These are phyloP conservation scores for Chlorophyllum brunneum DNA, from an alignment of 768 basidiomycete species.

Conservation along the genomic window DNA sequence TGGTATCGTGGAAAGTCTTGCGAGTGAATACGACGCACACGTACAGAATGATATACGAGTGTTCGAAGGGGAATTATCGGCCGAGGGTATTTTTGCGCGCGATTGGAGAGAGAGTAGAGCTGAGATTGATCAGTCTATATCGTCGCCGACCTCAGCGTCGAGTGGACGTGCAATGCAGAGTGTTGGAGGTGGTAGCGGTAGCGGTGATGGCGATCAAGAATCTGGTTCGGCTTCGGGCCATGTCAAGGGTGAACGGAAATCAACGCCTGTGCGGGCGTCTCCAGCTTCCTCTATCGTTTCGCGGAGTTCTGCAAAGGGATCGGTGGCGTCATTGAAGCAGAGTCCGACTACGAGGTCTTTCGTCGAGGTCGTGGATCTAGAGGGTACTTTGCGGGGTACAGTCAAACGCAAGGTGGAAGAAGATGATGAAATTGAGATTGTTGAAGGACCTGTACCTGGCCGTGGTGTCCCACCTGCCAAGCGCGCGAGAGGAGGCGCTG, in stretches of 20 bases:
- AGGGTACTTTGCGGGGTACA: conserved; percentile 24
- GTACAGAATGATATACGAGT: conserved; percentile 45
- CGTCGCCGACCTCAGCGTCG: conserved; percentile 18
- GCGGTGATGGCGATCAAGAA: conserved; percentile 18
- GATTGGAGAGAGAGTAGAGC: conserved; percentile 77
- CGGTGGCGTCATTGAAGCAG: conserved; percentile 46
- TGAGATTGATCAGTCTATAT: conserved; percentile 30
- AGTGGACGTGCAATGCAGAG: conserved; percentile 17
- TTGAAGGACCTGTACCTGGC: conserved; percentile 39
- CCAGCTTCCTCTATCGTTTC: conserved; percentile 40
- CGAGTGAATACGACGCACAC: conserved; percentile 26
- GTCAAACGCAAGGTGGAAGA: conserved; percentile 49
- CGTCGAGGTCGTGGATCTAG: conserved; percentile 42
- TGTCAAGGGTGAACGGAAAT: conserved; percentile 12
- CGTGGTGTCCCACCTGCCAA: conserved; percentile 20
- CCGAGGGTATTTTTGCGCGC: conserved; percentile 63
- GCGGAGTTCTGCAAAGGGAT: conserved; percentile 44
- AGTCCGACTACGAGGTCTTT: conserved; percentile 40
- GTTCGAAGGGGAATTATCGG: conserved; percentile 62
- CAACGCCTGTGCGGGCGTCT: conserved; percentile 29
- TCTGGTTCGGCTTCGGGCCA: conserved; percentile 12
- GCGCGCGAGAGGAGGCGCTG: conserved; percentile 28
- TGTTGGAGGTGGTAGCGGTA: conserved; percentile 8
- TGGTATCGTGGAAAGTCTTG: conserved; percentile 30
- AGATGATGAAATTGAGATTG: conserved; percentile 51